phyloP scores from a whole-genome alignment of 768 basidiomycete genomes.

The Russula olivacea region DNA sequence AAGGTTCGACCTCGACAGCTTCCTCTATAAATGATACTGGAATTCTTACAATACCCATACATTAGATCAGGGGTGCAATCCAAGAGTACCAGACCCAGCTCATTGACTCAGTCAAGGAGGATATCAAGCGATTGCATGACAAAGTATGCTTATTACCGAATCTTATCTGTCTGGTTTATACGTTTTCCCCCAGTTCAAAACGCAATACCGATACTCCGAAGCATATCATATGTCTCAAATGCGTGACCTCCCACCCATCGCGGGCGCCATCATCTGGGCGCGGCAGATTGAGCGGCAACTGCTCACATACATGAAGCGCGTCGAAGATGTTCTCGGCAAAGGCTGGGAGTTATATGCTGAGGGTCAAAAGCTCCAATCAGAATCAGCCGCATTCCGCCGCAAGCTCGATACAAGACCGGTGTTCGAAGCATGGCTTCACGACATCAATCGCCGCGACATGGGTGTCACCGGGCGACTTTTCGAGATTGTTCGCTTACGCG shows the following conservation, averaged over 20 bases:
- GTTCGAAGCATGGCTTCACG: slow-evolving; percentile 93
- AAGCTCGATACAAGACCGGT: slow-evolving; percentile 94
- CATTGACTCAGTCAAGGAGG: slow-evolving; percentile 98
- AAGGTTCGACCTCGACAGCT: slow-evolving; percentile 52
- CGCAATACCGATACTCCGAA: slow-evolving; percentile 91
- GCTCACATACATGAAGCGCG: slow-evolving; percentile 95
- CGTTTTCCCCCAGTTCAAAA: slow-evolving; percentile 65
- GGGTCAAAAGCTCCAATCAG: slow-evolving; percentile 93
- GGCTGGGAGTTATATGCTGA: slow-evolving; percentile 99
- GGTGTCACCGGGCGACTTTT: slow-evolving; percentile 87
- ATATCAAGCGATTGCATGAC: slow-evolving; percentile 91
- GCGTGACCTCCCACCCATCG: slow-evolving; percentile 97
- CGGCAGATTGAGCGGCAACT: slow-evolving; percentile 98
- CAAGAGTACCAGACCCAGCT: slow-evolving; percentile 99
- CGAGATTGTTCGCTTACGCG: slow-evolving; percentile 74
- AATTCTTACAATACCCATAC: not conserved
- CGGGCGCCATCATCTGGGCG: slow-evolving; percentile 98
- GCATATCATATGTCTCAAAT: slow-evolving; percentile 98
- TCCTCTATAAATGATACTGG: not conserved
- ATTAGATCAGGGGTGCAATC: slow-evolving; percentile 91
- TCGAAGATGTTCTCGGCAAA: slow-evolving; percentile 96
- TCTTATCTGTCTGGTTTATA: not conserved
- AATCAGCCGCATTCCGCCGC: slow-evolving; percentile 85
- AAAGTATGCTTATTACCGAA: slow-evolving; percentile 46
- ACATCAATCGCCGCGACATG: slow-evolving; percentile 91